Evolutionary conservation across 2,329 filamentous ascomycete genomes (phyloP).

Genomic region (Aspergillus eucalypticola): DNA sequence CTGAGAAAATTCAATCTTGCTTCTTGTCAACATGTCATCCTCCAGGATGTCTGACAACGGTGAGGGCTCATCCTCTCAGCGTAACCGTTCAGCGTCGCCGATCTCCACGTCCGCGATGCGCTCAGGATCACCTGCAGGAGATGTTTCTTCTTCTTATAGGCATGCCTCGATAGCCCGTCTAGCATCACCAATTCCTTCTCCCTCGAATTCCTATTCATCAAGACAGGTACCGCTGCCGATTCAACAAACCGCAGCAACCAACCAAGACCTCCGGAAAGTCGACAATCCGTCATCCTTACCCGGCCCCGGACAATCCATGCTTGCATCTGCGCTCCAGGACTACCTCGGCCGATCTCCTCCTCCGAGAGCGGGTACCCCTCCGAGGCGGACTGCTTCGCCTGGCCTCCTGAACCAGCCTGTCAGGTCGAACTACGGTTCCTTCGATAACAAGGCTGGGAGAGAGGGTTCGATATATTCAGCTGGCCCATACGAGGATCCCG

Average conservation of each 20-base stretch:
- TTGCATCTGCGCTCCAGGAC: constrained; percentile 82
- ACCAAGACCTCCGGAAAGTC: constrained; percentile 64
- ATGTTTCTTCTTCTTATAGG: constrained; percentile 47
- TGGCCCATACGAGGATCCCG: constrained; percentile 78
- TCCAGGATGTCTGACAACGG: constrained; percentile 37
- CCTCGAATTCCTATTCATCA: constrained; percentile 33
- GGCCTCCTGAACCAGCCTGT: constrained; percentile 53
- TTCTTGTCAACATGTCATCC: constrained; percentile 19
- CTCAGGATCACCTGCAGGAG: constrained; percentile 41
- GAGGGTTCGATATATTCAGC: constrained; percentile 47
- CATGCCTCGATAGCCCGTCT: constrained; percentile 57
- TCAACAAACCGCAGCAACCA: constrained; percentile 49
- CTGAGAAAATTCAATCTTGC: constrained; percentile 1
- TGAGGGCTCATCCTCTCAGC: constrained; percentile 38
- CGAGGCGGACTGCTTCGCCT: constrained; percentile 60
- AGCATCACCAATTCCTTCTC: constrained; percentile 57
- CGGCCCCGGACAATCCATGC: constrained; percentile 80
- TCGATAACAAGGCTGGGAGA: constrained; percentile 66
- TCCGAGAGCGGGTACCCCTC: constrained; percentile 46
- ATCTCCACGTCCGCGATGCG: constrained; percentile 34
- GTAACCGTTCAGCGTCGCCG: constrained; percentile 33
- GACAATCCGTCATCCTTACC: constrained; percentile 60
- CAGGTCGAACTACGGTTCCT: constrained; percentile 80
- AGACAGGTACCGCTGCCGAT: constrained; percentile 47
- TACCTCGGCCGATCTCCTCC: constrained; percentile 60